Conservation (phyloP, 169 alveolate species). For the Plasmodium berghei region DNA sequence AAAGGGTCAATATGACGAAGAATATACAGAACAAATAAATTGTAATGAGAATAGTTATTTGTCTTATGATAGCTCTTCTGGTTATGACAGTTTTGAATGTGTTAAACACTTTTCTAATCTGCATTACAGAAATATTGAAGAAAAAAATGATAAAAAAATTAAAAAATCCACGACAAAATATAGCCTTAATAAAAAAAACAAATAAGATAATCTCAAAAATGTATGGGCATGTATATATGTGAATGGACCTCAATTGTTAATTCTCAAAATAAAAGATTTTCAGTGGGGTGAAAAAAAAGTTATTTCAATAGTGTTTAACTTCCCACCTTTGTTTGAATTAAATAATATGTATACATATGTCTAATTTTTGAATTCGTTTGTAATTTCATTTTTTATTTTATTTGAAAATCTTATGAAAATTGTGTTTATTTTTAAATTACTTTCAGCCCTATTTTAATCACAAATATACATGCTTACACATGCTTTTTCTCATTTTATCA, state of each 20-base stretch:
- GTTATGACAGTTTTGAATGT: slow-evolving; percentile 74
- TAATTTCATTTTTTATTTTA: slow-evolving; percentile 1
- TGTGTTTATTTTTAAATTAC: not conserved
- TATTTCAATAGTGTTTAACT: slow-evolving; percentile 1
- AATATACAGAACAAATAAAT: not conserved
- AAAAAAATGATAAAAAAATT: not conserved
- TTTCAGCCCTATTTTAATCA: not conserved
- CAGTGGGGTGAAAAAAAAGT: not conserved
- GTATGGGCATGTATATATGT: too few relatives aligned
- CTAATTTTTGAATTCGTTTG: slow-evolving; percentile 12
- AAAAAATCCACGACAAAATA: not conserved
- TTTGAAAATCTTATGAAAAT: not conserved
- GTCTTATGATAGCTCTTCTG: slow-evolving; percentile 73
- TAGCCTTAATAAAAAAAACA: slow-evolving; percentile 9
- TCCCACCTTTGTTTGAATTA: slow-evolving; percentile 2
- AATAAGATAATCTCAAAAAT: not conserved
- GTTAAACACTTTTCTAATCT: slow-evolving; percentile 73
- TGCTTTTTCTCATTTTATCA: not conserved
- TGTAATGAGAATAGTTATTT: not conserved
- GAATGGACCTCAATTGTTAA: too few relatives aligned
- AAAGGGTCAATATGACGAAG: not conserved
- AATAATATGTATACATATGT: not conserved
- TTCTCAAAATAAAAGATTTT: not conserved
- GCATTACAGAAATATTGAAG: slow-evolving; percentile 12
- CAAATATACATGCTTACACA: slow-evolving; percentile 7